Evolutionary conservation across 2,329 filamentous ascomycete genomes (phyloP), one percentile per base, ranked within the genome.

Genomic region (Epichloe gansuensis): DNA sequence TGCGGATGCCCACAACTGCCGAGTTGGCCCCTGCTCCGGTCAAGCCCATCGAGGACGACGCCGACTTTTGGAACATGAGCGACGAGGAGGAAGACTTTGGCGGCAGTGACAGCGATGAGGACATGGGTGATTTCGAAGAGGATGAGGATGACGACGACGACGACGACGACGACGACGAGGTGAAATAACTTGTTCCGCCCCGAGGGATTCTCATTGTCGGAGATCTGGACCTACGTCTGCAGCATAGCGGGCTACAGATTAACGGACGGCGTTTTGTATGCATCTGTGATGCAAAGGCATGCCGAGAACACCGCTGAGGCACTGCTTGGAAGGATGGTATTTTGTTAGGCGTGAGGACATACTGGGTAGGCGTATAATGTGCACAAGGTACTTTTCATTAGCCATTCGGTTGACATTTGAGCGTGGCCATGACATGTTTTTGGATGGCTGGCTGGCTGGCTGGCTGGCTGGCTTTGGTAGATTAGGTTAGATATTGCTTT

Each of bases 11-110:
- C 0, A 89, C 85, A 0, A 79, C 82, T 51, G 68, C 85, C 64
- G 69, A 88, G 69, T 72, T 78, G 15, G 72, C 75, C 12, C 78
- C 81, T 2, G 74, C 73, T 2, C 81, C 82, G 1, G 81, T 85
- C 59, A 80, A 83, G 61, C 55, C 60, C 15, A 65, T 76, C 13
- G 79, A 83, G 3, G 82, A 86, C 42, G 87, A 94, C 60, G 83
- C 86, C 59, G 86, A 87, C 56, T 94, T 94, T 65, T 93, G 88
- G 85, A 81, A 80, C 37, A 85, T 88, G 65, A 83, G 81, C 47
- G 86, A 86, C 54, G 78, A 86, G 59, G 86, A 88, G 59, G 81
- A 86, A 50, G 86, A 91, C 59, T 90, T 91, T 67, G 85, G 83
- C 9, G 85, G 84, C 15, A 88, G 84, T 61, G 86, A 88, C 59